These are phyloP conservation scores for Suhomyces tanzawaensis DNA, from an alignment of 805 yeast genomes.

Conservation along the genomic window DNA sequence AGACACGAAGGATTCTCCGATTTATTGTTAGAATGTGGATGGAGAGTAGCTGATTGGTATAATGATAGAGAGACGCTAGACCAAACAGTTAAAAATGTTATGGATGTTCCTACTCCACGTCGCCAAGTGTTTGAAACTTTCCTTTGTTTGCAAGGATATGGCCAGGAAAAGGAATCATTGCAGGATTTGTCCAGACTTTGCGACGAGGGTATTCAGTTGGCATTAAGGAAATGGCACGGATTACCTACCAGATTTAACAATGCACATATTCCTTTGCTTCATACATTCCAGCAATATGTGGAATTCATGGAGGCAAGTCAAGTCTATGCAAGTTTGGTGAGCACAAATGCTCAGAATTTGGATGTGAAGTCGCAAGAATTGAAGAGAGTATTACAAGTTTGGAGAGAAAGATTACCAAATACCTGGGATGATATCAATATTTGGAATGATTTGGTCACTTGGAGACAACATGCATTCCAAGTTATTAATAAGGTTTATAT, in stretches of 20 bases:
- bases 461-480: constrained; percentile 98
- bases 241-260: constrained; percentile 73
- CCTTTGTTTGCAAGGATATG: constrained; percentile 86
- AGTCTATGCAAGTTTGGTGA: constrained; percentile 79
- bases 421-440: constrained; percentile 96
- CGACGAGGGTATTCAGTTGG: constrained; percentile 94
- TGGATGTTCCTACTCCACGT: constrained; percentile 98
- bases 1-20: constrained; percentile 98
- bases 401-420: constrained; percentile 97
- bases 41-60: constrained; percentile 99
- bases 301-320: constrained; percentile 98
- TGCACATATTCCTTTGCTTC: constrained; percentile 87
- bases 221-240: constrained; percentile 89
- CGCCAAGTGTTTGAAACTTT: constrained; percentile 95
- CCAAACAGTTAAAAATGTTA: constrained; percentile 89
- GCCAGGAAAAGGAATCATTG: constrained; percentile 82
- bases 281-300: constrained; percentile 94
- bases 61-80: constrained; percentile 92
- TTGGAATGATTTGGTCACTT: constrained; percentile 96
- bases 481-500: constrained; percentile 92
- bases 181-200: constrained; percentile 83
- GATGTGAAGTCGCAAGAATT: constrained; percentile 93
- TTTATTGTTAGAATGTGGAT: constrained; percentile 92
- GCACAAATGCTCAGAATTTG: constrained; percentile 88
- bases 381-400: constrained; percentile 90